Percentiles rank a stretch among this genome's conserved stretches.
phyloP scores from a whole-genome alignment of 2,329 filamentous ascomycete species.

The Stagonosporopsis chrysanthemi region DNA sequence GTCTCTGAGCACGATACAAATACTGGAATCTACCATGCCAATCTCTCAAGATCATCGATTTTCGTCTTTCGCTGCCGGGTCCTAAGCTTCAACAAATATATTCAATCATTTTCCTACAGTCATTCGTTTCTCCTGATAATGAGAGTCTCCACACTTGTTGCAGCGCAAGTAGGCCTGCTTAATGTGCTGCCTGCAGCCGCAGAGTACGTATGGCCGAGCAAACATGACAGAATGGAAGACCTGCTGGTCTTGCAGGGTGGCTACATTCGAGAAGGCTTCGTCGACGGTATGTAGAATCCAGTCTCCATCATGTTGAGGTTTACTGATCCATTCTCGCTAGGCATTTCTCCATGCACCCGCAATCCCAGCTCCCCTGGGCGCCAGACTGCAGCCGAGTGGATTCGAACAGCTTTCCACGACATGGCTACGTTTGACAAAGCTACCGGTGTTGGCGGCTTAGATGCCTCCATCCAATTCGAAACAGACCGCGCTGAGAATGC shows the following conservation, averaged over 20 bases:
- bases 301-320: too few relatives aligned
- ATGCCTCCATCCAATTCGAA: conserved; percentile 48
- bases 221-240: conserved; percentile 16
- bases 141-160: conserved; percentile 10
- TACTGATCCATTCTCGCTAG: conserved; percentile 5
- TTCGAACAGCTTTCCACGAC: conserved; percentile 49
- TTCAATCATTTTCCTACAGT: neutral
- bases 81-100: neutral
- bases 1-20: neutral
- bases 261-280: conserved; percentile 11
- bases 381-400: conserved; percentile 40
- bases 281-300: conserved; percentile 7
- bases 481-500: conserved; percentile 38
- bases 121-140: conserved; percentile 6
- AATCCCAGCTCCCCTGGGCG: conserved; percentile 23
- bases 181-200: conserved; percentile 14
- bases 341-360: conserved; percentile 26
- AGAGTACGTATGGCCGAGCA: conserved; percentile 19
- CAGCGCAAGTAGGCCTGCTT: conserved; percentile 8
- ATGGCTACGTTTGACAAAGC: conserved; percentile 39
- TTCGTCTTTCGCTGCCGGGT: neutral
- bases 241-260: conserved; percentile 18
- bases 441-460: conserved; percentile 43
- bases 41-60: neutral
- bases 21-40: neutral